A percentile compares a stretch with the other conserved stretches of the same genome.
phyloP scores from a whole-genome alignment of 352 stramenopile species.

The Plasmopara viticola region DNA sequence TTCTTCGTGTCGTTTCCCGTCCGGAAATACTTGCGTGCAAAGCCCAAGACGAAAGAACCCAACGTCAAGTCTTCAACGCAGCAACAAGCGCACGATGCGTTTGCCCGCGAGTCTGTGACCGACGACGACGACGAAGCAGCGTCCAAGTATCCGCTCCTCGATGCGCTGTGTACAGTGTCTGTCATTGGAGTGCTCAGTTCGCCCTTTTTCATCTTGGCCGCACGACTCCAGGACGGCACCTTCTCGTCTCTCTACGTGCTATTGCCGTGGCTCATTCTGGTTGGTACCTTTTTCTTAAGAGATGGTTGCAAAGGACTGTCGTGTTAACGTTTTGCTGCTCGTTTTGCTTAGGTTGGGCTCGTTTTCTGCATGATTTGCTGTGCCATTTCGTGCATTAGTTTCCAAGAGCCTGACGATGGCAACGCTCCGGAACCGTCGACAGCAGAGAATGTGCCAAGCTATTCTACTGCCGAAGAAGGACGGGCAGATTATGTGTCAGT shows the following conservation, averaged over 20 bases:
- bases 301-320: not conserved
- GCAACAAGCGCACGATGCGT: constrained; percentile 54
- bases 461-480: constrained; percentile 50
- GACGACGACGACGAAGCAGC: constrained; percentile 46
- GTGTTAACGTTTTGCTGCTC: not conserved
- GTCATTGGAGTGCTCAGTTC: constrained; percentile 55
- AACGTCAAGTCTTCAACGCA: constrained; percentile 27
- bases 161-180: constrained; percentile 48
- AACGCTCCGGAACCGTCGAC: constrained; percentile 21
- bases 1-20: constrained; percentile 56
- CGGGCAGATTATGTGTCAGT: constrained; percentile 56
- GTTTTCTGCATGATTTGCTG: constrained; percentile 78
- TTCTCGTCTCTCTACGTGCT: constrained; percentile 82
- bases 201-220: constrained; percentile 74
- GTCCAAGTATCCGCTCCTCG: constrained; percentile 50
- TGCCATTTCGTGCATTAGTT: constrained; percentile 65
- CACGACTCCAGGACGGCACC: constrained; percentile 53
- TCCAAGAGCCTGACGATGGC: constrained; percentile 31
- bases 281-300: constrained; percentile 15
- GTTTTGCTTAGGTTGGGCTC: constrained; percentile 40
- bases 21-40: constrained; percentile 43
- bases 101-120: constrained; percentile 65
- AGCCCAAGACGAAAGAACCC: constrained; percentile 34
- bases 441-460: constrained; percentile 32
- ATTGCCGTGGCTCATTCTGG: constrained; percentile 77